Evolutionary conservation across 345 rosid genomes (phyloP), one percentile per base, ranked within the genome.

Genomic region (Linum lewisii): DNA sequence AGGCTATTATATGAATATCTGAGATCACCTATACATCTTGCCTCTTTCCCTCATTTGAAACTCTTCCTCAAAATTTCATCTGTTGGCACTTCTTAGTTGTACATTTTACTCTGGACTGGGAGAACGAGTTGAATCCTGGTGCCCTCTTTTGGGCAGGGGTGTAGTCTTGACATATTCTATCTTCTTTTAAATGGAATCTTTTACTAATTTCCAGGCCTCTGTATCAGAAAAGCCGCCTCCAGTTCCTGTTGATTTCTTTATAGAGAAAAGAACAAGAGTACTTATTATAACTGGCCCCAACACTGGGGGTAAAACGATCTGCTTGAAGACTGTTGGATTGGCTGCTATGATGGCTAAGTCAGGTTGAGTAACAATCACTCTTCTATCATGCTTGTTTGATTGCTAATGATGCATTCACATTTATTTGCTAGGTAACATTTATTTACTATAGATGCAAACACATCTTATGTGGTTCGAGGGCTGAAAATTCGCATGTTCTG

Each of bases 331-430:
- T 36, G 72, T 86, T 70, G 98, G 94, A 77, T 83, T 92, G 78
- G 93, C 91, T 60, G 84, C 90, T 61, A 75, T 92, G 89, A 92
- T 92, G 98, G 95, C 93, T 61, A 88, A 86, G 79, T 82, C 95
- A 74, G 98, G 98, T 85, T 58, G 63, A 45, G 44, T 22, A 47
- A 22, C 1, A 20, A 24, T 38, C 5, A 24, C 63, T 55, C 53
- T 60, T 51, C 59, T 36, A 26, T 26, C 45, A 22, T 14, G 38
- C 36, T 47, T 60, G 32, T 3, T 42, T 42, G 47, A 11, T 16
- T 11, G 47, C 14, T 42, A 42, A 16, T 11, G 47, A 42, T 42
- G 47, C 47, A 42, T 7, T 3, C 47, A 42, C 47, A 11, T 16
- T 42, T 42, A 16, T 42, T 42, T 16, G 47, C 13, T 42, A 16